Conservation (phyloP, 805 yeast genomes). For the Nakazawaea anatomiae region DNA sequence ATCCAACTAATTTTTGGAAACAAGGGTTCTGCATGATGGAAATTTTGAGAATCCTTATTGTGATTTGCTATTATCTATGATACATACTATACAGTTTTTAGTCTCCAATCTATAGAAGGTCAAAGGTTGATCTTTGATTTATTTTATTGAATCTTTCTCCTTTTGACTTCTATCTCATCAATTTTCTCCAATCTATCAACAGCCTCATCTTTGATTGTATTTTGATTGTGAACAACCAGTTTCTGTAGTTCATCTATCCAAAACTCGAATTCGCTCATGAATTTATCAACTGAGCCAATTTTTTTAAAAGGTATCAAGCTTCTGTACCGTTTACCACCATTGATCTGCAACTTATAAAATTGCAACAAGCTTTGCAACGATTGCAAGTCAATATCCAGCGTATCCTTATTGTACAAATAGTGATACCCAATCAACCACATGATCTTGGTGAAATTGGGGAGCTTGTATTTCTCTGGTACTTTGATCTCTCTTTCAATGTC, state of each 20-base stretch:
- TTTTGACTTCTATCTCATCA: conserved; percentile 2
- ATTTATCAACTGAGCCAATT: conserved; percentile 20
- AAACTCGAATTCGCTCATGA: conserved; percentile 16
- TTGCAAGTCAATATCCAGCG: conserved; percentile 13
- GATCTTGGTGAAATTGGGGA: conserved; percentile 68
- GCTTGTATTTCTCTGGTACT: conserved; percentile 72
- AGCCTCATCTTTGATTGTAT: neutral
- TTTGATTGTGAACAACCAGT: too few species aligned
- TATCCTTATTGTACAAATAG: conserved; percentile 15
- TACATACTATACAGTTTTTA: too few species aligned
- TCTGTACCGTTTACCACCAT: conserved; percentile 8
- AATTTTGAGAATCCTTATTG: too few species aligned
- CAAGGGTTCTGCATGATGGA: too few species aligned
- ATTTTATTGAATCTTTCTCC: neutral
- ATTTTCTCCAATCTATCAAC: neutral
- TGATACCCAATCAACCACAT: conserved; percentile 63
- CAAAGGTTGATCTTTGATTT: neutral
- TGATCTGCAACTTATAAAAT: conserved; percentile 19
- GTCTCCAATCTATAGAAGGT: neutral
- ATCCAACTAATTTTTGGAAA: too few species aligned
- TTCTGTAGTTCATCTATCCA: conserved; percentile 14
- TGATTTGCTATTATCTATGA: too few species aligned
- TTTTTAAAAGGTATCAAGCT: conserved; percentile 16
- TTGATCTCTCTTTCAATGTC: conserved; percentile 60
- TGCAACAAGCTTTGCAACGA: conserved; percentile 15